phyloP scores from a whole-genome alignment of 1,284 basidiomycete species.

The Papiliotrema fonsecae region DNA sequence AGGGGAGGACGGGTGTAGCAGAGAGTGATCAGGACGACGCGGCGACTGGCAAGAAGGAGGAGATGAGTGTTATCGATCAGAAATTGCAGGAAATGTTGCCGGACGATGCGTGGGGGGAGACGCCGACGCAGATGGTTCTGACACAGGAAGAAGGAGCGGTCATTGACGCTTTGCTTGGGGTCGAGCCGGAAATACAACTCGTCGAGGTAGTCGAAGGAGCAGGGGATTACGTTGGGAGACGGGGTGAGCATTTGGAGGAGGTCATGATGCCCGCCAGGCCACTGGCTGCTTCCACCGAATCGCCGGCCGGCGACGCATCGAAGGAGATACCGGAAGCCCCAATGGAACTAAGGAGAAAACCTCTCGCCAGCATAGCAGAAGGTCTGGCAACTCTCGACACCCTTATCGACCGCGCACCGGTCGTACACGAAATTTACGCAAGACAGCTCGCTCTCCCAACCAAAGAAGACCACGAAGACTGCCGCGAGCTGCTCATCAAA shows the following conservation, averaged over 20 bases:
- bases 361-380: no score
- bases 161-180: conserved; percentile 14
- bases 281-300: no score
- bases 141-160: conserved; percentile 33
- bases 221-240: no score
- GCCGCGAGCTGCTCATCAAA: conserved; percentile 54
- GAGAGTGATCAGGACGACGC: no score
- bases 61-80: conserved; percentile 23
- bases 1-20: no score
- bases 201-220: not conserved
- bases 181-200: not conserved
- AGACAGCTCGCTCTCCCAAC: conserved; percentile 32
- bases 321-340: not conserved
- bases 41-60: no score
- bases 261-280: no score
- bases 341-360: no score
- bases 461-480: conserved; percentile 31
- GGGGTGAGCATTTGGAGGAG: no score
- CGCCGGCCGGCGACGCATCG: not conserved
- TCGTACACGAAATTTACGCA: conserved; percentile 23
- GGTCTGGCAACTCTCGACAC: conserved; percentile 13
- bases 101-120: conserved; percentile 27
- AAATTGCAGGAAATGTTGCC: conserved; percentile 21
- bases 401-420: conserved; percentile 13
- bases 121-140: conserved; percentile 29